Evolutionary conservation across 2,329 filamentous ascomycete species (phyloP), one percentile per base, ranked within the genome.

Genomic region (Cytospora mali): DNA sequence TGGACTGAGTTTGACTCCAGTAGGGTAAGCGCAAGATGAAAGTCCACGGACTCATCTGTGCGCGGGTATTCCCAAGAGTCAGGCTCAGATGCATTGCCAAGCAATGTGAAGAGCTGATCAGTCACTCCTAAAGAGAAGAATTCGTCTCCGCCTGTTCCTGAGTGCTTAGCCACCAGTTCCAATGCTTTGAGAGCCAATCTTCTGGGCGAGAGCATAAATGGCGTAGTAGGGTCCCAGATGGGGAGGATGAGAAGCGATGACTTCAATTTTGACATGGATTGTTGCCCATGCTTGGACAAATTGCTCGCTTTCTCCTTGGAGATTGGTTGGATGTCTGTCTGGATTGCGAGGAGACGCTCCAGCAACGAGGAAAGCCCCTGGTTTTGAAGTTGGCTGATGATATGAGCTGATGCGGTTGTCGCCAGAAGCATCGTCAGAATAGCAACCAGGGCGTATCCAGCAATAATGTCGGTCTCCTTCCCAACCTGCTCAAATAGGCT

Each of bases 271-370:
- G 75, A 68, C 9, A 93, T 71, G 0, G 84, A 79, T 18, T 76
- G 78, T 68, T 87, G 87, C 13, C 83, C 84, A 31, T 85, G 80
- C 70, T 83, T 88, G 0, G 91, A 88, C 71, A 93, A 80, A 67
- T 92, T 93, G 62, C 77, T 85, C 66, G 84, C 84, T 33, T 87
- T 84, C 42, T 91, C 87, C 65, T 82, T 84, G 0, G 84, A 82
- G n/a, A 92, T 73, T 21, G 76, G 75, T n/a, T 75, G 75, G 28
- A 93, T 84, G 58, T 89, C 86, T 16, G 80, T 76, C 13, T 81
- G 71, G 18, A 76, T 72, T 2, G 76, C 74, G 11, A 93, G 75
- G 42, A 91, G 79, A 3, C 75, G 77, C 46, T 77, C 75, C 13
- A 93, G 74, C 48, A 89, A 76, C n/a, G 73, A 71, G 4, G 84